Percentiles rank a stretch among this genome's conserved stretches.
Evolutionary conservation across 805 yeast species (phyloP).

Genomic region (Ogataea methylovora): DNA sequence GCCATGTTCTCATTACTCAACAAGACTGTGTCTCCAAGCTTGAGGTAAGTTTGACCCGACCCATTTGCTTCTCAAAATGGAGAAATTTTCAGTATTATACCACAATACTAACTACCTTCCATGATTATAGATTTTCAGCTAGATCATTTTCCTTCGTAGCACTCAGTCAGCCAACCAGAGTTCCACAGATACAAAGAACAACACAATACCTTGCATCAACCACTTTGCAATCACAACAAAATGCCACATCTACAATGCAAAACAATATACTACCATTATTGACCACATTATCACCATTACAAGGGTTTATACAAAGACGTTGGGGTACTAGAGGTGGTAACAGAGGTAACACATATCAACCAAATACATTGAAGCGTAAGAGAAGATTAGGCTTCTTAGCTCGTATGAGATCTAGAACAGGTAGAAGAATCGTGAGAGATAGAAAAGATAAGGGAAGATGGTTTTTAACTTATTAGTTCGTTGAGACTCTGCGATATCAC

Average conservation of each 20-base stretch:
- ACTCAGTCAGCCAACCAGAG: no score
- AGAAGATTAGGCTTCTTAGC: conserved; percentile 86
- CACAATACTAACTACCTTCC: no score
- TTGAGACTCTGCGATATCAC: not conserved
- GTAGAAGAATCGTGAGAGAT: conserved; percentile 70
- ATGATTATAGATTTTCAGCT: no score
- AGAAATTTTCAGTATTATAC: not conserved
- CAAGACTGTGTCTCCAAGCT: no score
- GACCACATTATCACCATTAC: conserved; percentile 6
- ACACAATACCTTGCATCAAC: no score
- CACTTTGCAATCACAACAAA: conserved; percentile 9
- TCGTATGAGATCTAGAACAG: conserved; percentile 64
- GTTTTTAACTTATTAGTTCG: conserved; percentile 68
- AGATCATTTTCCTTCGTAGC: no score
- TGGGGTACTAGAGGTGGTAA: conserved; percentile 55
- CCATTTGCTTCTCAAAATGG: not conserved
- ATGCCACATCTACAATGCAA: conserved; percentile 9
- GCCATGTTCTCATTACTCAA: no score
- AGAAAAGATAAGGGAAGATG: conserved; percentile 89
- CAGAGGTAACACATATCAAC: conserved; percentile 94
- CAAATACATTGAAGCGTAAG: conserved; percentile 84
- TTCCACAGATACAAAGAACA: no score
- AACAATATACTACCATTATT: conserved; percentile 13
- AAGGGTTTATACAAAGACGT: conserved; percentile 18
- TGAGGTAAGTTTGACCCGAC: no score